Evolutionary conservation across 2,329 filamentous ascomycete genomes (phyloP).

Genomic region (Lanzia echinophila): DNA sequence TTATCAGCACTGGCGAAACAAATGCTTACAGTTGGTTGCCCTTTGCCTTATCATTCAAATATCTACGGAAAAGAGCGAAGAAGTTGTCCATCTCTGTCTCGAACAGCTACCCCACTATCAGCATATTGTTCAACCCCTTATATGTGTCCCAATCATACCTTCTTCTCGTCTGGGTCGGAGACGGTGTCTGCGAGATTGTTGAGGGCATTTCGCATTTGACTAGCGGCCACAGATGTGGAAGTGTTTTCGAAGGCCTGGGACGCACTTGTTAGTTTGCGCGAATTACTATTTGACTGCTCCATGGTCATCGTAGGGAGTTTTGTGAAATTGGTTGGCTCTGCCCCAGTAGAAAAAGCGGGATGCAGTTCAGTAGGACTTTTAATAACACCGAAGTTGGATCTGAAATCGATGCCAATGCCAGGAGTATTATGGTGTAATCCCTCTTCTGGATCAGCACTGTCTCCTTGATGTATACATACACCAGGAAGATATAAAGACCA

Average conservation of each 20-base stretch:
- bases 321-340: neutral
- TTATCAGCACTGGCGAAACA: neutral
- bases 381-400: neutral
- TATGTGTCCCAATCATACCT: constrained; percentile 49
- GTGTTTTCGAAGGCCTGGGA: constrained; percentile 95
- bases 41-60: constrained; percentile 98
- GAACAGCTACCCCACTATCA: constrained; percentile 59
- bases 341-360: neutral
- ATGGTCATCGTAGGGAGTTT: neutral
- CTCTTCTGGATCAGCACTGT: constrained; percentile 1
- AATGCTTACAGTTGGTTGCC: constrained; percentile 72
- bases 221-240: constrained; percentile 93
- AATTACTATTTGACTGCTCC: neutral
- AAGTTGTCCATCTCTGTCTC: constrained; percentile 99
- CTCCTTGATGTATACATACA: constrained; percentile 15
- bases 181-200: constrained; percentile 90
- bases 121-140: neutral
- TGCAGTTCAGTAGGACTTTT: neutral
- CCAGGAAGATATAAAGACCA: constrained; percentile 18
- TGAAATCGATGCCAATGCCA: neutral
- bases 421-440: constrained; percentile 7
- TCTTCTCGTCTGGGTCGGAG: constrained; percentile 71
- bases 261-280: neutral
- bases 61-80: constrained; percentile 96
- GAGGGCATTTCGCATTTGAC: constrained; percentile 97